A percentile compares a stretch with the other conserved stretches of the same genome.
These are phyloP conservation scores for Eurotiales sp. DNA, from an alignment of 2,329 filamentous ascomycete genomes.

Conservation along the genomic window DNA sequence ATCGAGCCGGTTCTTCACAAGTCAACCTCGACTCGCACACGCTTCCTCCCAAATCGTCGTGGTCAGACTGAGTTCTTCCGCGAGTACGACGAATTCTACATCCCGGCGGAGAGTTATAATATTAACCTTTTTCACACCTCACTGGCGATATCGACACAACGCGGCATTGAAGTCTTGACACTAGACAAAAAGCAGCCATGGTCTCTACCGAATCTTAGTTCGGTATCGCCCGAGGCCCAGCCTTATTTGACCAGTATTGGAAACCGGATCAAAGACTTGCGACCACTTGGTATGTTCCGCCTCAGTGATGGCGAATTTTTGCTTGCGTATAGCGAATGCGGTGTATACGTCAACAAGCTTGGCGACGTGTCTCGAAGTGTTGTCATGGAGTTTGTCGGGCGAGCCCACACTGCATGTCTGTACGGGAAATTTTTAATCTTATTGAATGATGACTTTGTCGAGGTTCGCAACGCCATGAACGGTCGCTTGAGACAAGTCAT, in stretches of 20 bases:
- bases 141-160: constrained; percentile 83
- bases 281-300: constrained; percentile 92
- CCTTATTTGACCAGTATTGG: constrained; percentile 78
- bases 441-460: constrained; percentile 94
- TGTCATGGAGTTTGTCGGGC: constrained; percentile 99
- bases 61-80: constrained; percentile 92
- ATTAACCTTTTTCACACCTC: constrained; percentile 96
- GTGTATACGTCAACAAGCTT: constrained; percentile 97
- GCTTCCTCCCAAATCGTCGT: constrained; percentile 58
- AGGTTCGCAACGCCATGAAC: constrained; percentile 95
- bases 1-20: constrained; percentile 95
- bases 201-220: constrained; percentile 77
- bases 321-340: constrained; percentile 90
- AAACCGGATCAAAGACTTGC: constrained; percentile 73
- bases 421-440: constrained; percentile 88
- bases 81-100: constrained; percentile 98
- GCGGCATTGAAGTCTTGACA: constrained; percentile 92
- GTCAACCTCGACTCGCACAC: constrained; percentile 75
- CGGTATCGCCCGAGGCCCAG: constrained; percentile 56
- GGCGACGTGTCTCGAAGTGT: constrained; percentile 90
- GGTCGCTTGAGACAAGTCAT: constrained; percentile 92
- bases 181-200: constrained; percentile 96
- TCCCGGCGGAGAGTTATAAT: constrained; percentile 89
- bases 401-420: constrained; percentile 79
- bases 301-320: constrained; percentile 90